Conservation (phyloP, 192 early-diverging fungal species). For the Coemansia sp. region DNA sequence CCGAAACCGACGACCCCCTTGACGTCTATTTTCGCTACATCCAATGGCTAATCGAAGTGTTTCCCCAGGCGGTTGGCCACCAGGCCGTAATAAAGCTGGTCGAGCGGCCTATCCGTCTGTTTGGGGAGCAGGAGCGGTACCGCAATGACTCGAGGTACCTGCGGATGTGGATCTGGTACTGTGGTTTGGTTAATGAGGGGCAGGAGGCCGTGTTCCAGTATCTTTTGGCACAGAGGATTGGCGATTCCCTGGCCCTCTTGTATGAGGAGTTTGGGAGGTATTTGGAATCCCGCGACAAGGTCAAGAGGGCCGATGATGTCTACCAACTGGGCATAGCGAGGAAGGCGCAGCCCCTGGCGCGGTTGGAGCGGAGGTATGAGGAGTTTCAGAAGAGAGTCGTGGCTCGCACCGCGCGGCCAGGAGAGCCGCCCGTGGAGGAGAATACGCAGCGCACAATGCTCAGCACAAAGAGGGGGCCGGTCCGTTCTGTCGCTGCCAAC, state of each 20-base stretch:
- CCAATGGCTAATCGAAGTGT: constrained; percentile 61
- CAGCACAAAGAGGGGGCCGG: constrained; percentile 25
- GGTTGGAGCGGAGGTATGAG: constrained; percentile 58
- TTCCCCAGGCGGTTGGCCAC: constrained; percentile 58
- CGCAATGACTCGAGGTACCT: constrained; percentile 61
- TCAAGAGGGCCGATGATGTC: constrained; percentile 59
- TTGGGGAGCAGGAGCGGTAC: constrained; percentile 58
- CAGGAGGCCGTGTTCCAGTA: constrained; percentile 75
- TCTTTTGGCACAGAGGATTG: constrained; percentile 70
- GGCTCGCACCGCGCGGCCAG: constrained; percentile 17
- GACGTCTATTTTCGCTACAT: constrained; percentile 62
- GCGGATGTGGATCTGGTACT: constrained; percentile 62
- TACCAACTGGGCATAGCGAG: constrained; percentile 65
- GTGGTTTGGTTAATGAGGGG: constrained; percentile 46
- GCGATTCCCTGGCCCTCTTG: constrained; percentile 58
- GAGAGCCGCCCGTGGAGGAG: neutral
- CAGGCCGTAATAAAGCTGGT: constrained; percentile 56
- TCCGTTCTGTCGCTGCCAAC: constrained; percentile 31
- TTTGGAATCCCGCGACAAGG: constrained; percentile 56
- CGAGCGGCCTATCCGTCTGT: constrained; percentile 49
- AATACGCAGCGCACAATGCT: constrained; percentile 28
- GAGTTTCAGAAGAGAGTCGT: constrained; percentile 60
- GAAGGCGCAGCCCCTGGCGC: constrained; percentile 67
- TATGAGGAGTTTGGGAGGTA: constrained; percentile 76
- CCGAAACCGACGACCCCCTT: constrained; percentile 55